These are phyloP conservation scores for Rhynchospora breviuscula DNA, from an alignment of 176 grass and related monocot species.

Conservation along the genomic window DNA sequence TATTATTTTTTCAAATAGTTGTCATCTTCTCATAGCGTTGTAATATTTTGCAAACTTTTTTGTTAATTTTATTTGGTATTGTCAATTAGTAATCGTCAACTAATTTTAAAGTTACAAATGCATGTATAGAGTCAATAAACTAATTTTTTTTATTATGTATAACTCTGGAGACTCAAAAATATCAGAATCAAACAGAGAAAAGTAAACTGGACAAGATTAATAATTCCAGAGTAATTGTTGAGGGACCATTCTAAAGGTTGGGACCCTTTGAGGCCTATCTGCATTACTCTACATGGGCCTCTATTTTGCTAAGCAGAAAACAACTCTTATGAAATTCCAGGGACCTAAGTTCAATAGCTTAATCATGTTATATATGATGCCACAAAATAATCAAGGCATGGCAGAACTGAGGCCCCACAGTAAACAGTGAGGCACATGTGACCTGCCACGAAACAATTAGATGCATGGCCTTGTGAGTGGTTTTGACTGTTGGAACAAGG, in stretches of 20 bases:
- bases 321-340: background rate
- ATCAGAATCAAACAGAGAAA: background rate
- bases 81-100: background rate
- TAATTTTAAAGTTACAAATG: background rate
- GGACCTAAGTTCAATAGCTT: background rate
- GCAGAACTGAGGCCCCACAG: background rate
- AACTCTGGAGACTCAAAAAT: background rate
- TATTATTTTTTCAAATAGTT: background rate
- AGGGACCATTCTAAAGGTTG: background rate
- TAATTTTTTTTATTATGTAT: background rate
- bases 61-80: background rate
- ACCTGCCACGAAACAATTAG: background rate
- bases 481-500: constrained; percentile 9
- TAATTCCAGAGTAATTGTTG: background rate
- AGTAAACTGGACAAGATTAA: background rate
- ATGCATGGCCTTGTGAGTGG: constrained; percentile 14
- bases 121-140: background rate
- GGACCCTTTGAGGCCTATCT: background rate
- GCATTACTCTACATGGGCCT: background rate
- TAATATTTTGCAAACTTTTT: background rate
- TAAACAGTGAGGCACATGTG: background rate
- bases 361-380: constrained; percentile 7
- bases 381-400: background rate
- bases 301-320: background rate
- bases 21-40: background rate